These are phyloP conservation scores for Penicillium coffeae DNA, from an alignment of 495 filamentous ascomycete species.

Conservation along the genomic window DNA sequence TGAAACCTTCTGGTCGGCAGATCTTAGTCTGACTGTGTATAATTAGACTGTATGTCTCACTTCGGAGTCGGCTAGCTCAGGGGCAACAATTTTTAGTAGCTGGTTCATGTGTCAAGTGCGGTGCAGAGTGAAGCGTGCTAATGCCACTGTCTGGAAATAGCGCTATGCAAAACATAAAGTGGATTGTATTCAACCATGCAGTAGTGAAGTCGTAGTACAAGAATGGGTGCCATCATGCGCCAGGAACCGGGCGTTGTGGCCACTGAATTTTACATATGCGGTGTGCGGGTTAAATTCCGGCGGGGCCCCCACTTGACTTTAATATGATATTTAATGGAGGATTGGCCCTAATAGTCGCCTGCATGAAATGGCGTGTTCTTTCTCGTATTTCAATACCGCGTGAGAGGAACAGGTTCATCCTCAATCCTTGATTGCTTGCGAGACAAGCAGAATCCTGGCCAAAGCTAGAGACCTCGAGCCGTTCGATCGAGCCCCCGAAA, in stretches of 20 bases:
- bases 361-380: slow-evolving; percentile 5
- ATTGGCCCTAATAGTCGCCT: background rate
- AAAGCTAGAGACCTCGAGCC: background rate
- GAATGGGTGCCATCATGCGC: slow-evolving; percentile 1
- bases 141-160: too few relatives aligned
- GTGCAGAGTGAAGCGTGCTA: too few relatives aligned
- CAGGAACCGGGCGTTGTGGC: slow-evolving; percentile 11
- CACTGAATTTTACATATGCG: background rate
- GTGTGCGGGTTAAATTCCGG: background rate
- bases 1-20: too few relatives aligned
- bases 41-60: background rate
- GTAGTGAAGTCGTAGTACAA: slow-evolving; percentile 25
- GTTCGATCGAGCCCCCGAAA: too few relatives aligned
- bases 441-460: background rate
- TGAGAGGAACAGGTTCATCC: background rate
- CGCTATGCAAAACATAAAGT: slow-evolving; percentile 19
- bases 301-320: background rate
- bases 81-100: too few relatives aligned
- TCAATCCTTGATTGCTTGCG: background rate
- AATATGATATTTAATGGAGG: background rate
- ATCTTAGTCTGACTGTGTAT: too few relatives aligned
- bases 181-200: slow-evolving; percentile 6
- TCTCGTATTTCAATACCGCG: background rate
- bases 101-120: too few relatives aligned
- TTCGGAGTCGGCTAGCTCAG: too few relatives aligned